Evolutionary conservation across 2,329 filamentous ascomycete species (phyloP).

Genomic region (Exutisphaerella laricina): DNA sequence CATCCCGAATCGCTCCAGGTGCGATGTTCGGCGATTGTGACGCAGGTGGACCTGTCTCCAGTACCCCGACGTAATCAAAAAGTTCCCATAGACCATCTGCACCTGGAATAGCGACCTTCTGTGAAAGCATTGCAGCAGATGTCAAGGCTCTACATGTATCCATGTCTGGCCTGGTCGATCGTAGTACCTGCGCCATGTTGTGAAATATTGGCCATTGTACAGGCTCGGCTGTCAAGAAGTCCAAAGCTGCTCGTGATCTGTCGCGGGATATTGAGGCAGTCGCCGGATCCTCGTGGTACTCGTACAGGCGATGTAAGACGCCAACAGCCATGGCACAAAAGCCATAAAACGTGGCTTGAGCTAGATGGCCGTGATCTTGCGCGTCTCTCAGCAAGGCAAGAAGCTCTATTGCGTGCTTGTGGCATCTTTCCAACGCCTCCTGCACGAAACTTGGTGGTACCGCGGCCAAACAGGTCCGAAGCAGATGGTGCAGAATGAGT

Average conservation of each 20-base stretch:
- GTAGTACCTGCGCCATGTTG: conserved; percentile 4
- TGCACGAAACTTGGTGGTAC: conserved; percentile 1
- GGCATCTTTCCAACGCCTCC: conserved; percentile 1
- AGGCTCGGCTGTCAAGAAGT: not conserved
- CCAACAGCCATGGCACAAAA: conserved; percentile 1
- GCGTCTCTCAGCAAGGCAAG: conserved; percentile 2
- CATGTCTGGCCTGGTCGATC: not conserved
- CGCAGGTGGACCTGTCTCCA: not conserved
- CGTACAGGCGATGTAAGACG: conserved; percentile 3
- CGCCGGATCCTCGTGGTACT: conserved; percentile 5
- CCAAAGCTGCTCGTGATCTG: not conserved
- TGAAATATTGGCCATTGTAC: conserved; percentile 1
- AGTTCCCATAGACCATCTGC: conserved; percentile 1
- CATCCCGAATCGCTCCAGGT: too few species aligned
- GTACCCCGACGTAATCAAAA: conserved; percentile 2
- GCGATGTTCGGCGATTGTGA: too few species aligned
- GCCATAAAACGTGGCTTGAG: conserved; percentile 4
- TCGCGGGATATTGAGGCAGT: not conserved
- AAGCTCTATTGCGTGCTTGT: conserved; percentile 4
- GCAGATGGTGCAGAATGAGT: conserved; percentile 4
- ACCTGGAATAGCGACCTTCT: not conserved
- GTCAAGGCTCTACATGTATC: conserved; percentile 1
- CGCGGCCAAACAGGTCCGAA: not conserved
- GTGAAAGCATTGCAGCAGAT: not conserved
- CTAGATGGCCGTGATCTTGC: conserved; percentile 1